Conservation (phyloP, 352 stramenopile species). For the Phytophthora pinifolia region DNA sequence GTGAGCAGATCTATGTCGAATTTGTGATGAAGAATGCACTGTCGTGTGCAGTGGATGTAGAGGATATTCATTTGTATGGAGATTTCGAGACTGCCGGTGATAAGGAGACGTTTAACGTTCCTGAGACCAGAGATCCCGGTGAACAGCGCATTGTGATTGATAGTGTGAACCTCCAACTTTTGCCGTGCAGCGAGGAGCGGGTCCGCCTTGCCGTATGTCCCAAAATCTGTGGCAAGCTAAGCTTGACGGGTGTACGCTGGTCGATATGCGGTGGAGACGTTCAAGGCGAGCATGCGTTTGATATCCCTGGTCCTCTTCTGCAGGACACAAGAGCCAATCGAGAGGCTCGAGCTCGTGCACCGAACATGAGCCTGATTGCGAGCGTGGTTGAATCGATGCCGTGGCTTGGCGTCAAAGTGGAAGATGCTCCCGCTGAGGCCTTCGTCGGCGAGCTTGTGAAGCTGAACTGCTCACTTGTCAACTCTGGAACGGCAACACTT, state of each 20-base stretch:
- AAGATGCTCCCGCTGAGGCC: conserved; percentile 38
- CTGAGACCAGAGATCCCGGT: conserved; percentile 28
- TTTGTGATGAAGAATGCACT: conserved; percentile 89
- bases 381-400: conserved; percentile 76
- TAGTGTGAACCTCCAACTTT: conserved; percentile 71
- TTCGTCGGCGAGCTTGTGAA: conserved; percentile 69
- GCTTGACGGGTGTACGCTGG: conserved; percentile 75
- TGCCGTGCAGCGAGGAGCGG: conserved; percentile 74
- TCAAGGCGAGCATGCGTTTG: conserved; percentile 77
- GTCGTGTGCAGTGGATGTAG: conserved; percentile 79
- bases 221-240: conserved; percentile 53
- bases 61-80: conserved; percentile 82
- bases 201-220: conserved; percentile 71
- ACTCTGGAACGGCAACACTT: conserved; percentile 55
- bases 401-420: conserved; percentile 76
- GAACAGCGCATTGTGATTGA: conserved; percentile 55
- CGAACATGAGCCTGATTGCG: conserved; percentile 75
- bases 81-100: conserved; percentile 47
- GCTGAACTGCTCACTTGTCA: conserved; percentile 54
- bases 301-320: conserved; percentile 76
- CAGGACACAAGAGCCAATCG: conserved; percentile 79
- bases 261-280: conserved; percentile 83
- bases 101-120: conserved; percentile 44
- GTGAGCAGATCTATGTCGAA: conserved; percentile 83
- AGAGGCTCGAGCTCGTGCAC: conserved; percentile 68